These are phyloP conservation scores for Aspergillus campestris DNA, from an alignment of 495 filamentous ascomycete genomes.

Conservation along the genomic window DNA sequence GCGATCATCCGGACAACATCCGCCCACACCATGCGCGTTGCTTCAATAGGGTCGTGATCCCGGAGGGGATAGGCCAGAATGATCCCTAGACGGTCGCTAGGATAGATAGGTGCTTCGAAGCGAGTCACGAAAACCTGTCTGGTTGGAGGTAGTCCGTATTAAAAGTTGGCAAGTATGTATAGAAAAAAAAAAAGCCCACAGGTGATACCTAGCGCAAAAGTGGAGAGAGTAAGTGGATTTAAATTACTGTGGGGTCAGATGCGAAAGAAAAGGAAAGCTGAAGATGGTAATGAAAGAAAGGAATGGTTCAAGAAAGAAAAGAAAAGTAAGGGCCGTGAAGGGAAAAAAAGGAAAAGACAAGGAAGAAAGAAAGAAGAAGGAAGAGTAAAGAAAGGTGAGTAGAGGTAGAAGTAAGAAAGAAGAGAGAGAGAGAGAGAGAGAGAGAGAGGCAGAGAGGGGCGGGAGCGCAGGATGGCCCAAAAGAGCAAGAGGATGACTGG, in stretches of 20 bases:
- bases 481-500: conserved; percentile 15
- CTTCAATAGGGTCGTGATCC: conserved; percentile 3
- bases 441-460: conserved; percentile 35
- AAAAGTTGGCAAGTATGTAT: background rate
- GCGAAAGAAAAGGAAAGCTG: conserved; percentile 36
- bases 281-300: conserved; percentile 42
- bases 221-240: conserved; percentile 21
- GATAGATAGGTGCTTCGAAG: conserved; percentile 6
- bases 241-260: conserved; percentile 43
- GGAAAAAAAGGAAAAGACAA: conserved; percentile 10
- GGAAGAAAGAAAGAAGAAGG: conserved; percentile 8
- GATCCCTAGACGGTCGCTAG: conserved; percentile 1
- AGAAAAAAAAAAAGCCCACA: conserved; percentile 21
- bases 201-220: conserved; percentile 9
- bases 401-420: conserved; percentile 10
- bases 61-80: background rate
- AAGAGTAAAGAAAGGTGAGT: conserved; percentile 8
- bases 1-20: conserved; percentile 37
- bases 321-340: conserved; percentile 6
- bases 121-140: conserved; percentile 7
- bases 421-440: conserved; percentile 37
- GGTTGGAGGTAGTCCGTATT: conserved; percentile 7
- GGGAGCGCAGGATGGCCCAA: conserved; percentile 18
- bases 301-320: conserved; percentile 23
- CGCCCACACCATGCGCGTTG: conserved; percentile 31